Conservation (phyloP, 345 rosid genomes). For the Erucastrum elatum region DNA sequence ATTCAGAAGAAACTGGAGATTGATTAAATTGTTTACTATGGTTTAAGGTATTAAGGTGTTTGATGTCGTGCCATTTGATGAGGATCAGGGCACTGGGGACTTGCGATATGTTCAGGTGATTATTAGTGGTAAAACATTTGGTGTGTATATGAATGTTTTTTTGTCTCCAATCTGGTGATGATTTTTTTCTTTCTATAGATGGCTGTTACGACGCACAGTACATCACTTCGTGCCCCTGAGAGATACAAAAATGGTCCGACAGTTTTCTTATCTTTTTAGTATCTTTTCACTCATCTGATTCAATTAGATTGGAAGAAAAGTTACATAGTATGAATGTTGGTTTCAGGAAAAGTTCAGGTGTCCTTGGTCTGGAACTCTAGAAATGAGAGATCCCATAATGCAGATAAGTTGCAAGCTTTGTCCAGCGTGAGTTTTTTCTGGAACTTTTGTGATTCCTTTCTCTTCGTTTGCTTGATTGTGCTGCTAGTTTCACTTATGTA, state of each 20-base stretch:
- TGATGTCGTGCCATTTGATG: slow-evolving; percentile 71
- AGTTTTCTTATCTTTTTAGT: slow-evolving; percentile 14
- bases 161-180: not conserved
- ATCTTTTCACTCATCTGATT: not conserved
- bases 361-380: slow-evolving; percentile 91
- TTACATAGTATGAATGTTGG: slow-evolving; percentile 15
- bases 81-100: slow-evolving; percentile 81
- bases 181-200: slow-evolving; percentile 48
- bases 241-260: slow-evolving; percentile 77
- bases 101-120: slow-evolving; percentile 89
- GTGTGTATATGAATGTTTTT: not conserved
- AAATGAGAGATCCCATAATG: slow-evolving; percentile 70
- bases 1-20: not conserved
- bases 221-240: slow-evolving; percentile 69
- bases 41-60: slow-evolving; percentile 64
- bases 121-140: not conserved
- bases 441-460: not conserved
- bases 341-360: slow-evolving; percentile 84
- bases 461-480: not conserved
- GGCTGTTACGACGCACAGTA: slow-evolving; percentile 87
- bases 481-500: not conserved
- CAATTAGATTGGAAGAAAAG: slow-evolving; percentile 3
- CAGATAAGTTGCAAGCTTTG: slow-evolving; percentile 69
- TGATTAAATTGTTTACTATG: not conserved
- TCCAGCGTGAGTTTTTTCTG: slow-evolving; percentile 57